These are phyloP conservation scores for Colletotrichum acutatum DNA, from an alignment of 2,329 filamentous ascomycete genomes.

Conservation along the genomic window DNA sequence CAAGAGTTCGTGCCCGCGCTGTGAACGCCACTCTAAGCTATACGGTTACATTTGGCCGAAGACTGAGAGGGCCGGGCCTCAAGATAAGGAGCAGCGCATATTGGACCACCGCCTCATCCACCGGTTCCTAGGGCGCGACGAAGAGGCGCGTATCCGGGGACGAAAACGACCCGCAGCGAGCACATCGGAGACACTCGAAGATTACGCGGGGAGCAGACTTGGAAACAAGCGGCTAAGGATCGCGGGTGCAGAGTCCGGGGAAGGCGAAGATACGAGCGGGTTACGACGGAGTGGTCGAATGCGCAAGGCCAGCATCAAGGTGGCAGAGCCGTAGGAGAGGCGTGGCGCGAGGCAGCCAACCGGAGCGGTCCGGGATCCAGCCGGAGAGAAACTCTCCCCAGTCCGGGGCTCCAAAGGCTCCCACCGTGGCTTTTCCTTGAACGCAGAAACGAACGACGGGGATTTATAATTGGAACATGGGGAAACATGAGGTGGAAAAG, in stretches of 20 bases:
- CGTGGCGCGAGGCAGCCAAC: conserved; percentile 21
- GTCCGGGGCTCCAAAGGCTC: conserved; percentile 1
- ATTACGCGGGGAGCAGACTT: conserved; percentile 7
- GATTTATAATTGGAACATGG: conserved; percentile 35
- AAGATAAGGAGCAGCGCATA: conserved; percentile 77
- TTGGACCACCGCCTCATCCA: conserved; percentile 90
- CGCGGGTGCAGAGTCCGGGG: conserved; percentile 13
- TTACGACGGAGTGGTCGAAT: conserved; percentile 49
- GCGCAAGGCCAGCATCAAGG: conserved; percentile 45
- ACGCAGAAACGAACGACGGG: conserved; percentile 4
- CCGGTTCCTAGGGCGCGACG: conserved; percentile 79
- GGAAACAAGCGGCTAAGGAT: conserved; percentile 30
- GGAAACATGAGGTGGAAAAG: neutral
- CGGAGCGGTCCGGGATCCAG: conserved; percentile 16
- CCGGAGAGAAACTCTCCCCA: neutral
- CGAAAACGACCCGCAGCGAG: conserved; percentile 38
- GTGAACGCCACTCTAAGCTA: conserved; percentile 93
- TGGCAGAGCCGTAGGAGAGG: conserved; percentile 22
- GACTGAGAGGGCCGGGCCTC: conserved; percentile 81
- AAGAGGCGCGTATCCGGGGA: conserved; percentile 69
- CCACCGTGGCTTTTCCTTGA: conserved; percentile 1
- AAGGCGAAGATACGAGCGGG: conserved; percentile 38
- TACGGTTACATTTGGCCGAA: conserved; percentile 98
- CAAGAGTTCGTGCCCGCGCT: conserved; percentile 86
- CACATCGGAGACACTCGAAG: conserved; percentile 24